Base-by-base conservation (phyloP, 148 eudicot species). In the Vaccinium macrocarpon region DNA sequence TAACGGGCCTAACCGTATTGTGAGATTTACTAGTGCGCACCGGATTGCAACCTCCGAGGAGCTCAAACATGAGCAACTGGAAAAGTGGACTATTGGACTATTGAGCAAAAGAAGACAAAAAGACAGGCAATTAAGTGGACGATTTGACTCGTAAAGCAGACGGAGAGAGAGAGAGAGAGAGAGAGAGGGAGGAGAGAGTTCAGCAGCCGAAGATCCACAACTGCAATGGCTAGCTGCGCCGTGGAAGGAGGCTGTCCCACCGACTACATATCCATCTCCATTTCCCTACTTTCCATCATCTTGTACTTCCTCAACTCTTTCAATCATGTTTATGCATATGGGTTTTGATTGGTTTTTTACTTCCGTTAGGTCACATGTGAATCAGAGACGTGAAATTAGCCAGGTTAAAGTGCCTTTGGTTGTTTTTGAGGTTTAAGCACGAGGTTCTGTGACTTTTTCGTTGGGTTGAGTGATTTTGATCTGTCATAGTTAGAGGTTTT, bases 191-290 rank as follows among this genome's bases (percentile, higher is more conserved):
- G 49, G 64, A 23, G 74, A n/a, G 68, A 35, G 35, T 23, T 42
- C 46, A 27, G 77, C 77, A 82, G 49, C 52, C 51, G 46, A 21
- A 51, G 51, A 10, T 49, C 35, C 32, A 42, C 38, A 85, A 14
- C 52, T 50, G 64, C 55, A 81, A 93, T 92, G 95, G 87, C 83
- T 59, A 78, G 87, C 42, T 95, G 98, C 84, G 94, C 92, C 81
- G 85, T 59, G 35, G 81, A 76, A 46, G 98, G 98, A 78, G 98
- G 98, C 62, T 95, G 98, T 78, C 93, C 95, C 52, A 89, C 90
- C 83, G 98, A 95, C 84, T 95, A 94, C 83, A 76, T 92, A 10
- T 96, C 98, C 72, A 55, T 95, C 85, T 90, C 91, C 78, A 35
- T 94, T 61, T 85, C 96, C 55, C 56, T 87, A 55, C 57, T 94